phyloP scores from a whole-genome alignment of 2,329 filamentous ascomycete genomes.

The Phialophora tarda region DNA sequence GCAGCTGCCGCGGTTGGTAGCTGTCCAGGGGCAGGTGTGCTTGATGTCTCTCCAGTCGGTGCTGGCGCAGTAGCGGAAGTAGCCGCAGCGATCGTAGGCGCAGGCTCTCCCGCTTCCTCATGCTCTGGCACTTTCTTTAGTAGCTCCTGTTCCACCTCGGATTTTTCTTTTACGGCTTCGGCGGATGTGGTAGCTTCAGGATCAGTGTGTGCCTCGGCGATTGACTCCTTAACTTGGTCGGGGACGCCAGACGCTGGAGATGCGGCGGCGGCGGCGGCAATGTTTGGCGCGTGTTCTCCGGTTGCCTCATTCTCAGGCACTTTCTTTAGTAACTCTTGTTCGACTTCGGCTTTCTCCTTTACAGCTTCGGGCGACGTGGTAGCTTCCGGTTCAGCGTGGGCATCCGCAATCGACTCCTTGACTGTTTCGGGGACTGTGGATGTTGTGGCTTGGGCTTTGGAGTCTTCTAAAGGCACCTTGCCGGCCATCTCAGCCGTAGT shows the following conservation, averaged over 20 bases:
- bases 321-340: constrained; percentile 71
- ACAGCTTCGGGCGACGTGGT: constrained; percentile 71
- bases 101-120: constrained; percentile 48
- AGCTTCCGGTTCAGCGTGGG: constrained; percentile 71
- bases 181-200: constrained; percentile 75
- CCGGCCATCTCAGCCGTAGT: constrained; percentile 55
- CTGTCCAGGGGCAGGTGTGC: constrained; percentile 21
- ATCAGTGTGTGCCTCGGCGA: constrained; percentile 59
- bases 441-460: constrained; percentile 61
- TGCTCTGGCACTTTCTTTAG: constrained; percentile 56
- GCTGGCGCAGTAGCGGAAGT: constrained; percentile 47
- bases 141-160: constrained; percentile 73
- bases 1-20: constrained; percentile 31
- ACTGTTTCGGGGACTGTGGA: constrained; percentile 50
- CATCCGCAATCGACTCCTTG: constrained; percentile 53
- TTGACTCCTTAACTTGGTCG: constrained; percentile 48
- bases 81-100: constrained; percentile 50
- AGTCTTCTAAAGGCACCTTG: constrained; percentile 51
- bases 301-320: constrained; percentile 46
- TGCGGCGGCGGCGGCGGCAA: constrained; percentile 50
- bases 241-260: constrained; percentile 4
- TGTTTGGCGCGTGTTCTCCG: constrained; percentile 49
- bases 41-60: constrained; percentile 8
- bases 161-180: constrained; percentile 75
- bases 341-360: constrained; percentile 74